Conservation (phyloP, 108 stramenopile species). For the Heterococcus sp. region DNA sequence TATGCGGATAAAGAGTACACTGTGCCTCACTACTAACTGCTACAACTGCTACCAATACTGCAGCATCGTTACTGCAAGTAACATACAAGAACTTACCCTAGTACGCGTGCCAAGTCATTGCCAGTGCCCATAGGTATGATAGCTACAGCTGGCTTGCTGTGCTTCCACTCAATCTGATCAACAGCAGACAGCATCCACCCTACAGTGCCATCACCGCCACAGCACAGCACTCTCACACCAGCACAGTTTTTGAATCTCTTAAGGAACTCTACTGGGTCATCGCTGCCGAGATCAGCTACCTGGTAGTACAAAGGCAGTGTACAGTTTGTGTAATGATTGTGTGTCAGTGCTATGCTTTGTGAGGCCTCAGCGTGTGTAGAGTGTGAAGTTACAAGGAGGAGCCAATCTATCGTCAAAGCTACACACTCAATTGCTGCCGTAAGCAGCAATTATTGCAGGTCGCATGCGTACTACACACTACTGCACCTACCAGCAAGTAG, state of each 20-base stretch:
- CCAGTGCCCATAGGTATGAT: constrained; percentile 46
- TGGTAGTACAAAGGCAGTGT: too few species aligned
- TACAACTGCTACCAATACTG: too few species aligned
- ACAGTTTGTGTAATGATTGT: too few species aligned
- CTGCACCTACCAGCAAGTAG: neutral
- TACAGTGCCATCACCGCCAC: constrained; percentile 51
- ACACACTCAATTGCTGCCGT: neutral
- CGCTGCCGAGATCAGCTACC: constrained; percentile 11
- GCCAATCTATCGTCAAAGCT: neutral
- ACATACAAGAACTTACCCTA: constrained; percentile 49
- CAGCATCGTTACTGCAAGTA: too few species aligned
- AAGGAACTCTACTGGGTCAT: constrained; percentile 19
- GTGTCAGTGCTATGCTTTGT: too few species aligned
- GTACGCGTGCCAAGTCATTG: constrained; percentile 46
- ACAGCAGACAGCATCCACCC: constrained; percentile 44
- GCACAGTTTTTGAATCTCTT: constrained; percentile 12
- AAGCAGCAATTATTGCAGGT: neutral
- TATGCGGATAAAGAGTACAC: too few species aligned
- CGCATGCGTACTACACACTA: neutral
- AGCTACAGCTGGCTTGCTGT: constrained; percentile 30
- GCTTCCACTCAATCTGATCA: constrained; percentile 12
- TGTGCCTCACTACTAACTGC: too few species aligned
- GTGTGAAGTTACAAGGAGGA: neutral
- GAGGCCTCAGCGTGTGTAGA: too few species aligned
- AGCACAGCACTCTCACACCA: constrained; percentile 35